phyloP scores from a whole-genome alignment of 2,329 filamentous ascomycete species.

The Penicillium crustosum region DNA sequence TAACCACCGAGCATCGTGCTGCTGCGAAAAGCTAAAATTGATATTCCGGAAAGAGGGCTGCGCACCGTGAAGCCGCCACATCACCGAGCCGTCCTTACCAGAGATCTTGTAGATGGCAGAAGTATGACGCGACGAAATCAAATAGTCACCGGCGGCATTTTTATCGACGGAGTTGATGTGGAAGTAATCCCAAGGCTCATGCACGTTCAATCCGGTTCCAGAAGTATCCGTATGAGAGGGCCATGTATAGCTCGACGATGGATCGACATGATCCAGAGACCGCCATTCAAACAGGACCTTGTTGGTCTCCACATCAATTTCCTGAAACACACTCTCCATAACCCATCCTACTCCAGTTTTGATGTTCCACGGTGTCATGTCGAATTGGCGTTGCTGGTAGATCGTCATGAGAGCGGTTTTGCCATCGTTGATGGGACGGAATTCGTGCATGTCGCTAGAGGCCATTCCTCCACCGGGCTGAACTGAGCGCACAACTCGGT shows the following conservation, averaged over 20 bases:
- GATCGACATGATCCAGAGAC: constrained; percentile 52
- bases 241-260: constrained; percentile 48
- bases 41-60: constrained; percentile 39
- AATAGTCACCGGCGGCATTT: constrained; percentile 42
- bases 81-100: constrained; percentile 39
- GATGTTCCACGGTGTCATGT: constrained; percentile 48
- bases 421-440: constrained; percentile 49
- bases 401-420: constrained; percentile 43
- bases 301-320: constrained; percentile 52
- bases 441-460: constrained; percentile 55
- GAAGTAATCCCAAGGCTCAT: constrained; percentile 49
- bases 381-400: constrained; percentile 47
- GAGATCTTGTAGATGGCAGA: constrained; percentile 45
- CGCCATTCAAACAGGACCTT: constrained; percentile 52
- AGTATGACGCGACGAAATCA: constrained; percentile 45
- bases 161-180: constrained; percentile 48
- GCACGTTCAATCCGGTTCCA: constrained; percentile 49
- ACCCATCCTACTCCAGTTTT: constrained; percentile 51
- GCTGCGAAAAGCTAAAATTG: constrained; percentile 46
- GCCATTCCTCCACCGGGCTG: constrained; percentile 41
- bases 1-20: constrained; percentile 45
- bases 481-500: constrained; percentile 51
- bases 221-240: constrained; percentile 47
- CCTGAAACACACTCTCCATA: constrained; percentile 55
- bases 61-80: constrained; percentile 42